Percentiles rank a stretch among this genome's conserved stretches.
These are phyloP conservation scores for Oenanthe javanica DNA, from an alignment of 140 eudicot genomes.

Conservation along the genomic window DNA sequence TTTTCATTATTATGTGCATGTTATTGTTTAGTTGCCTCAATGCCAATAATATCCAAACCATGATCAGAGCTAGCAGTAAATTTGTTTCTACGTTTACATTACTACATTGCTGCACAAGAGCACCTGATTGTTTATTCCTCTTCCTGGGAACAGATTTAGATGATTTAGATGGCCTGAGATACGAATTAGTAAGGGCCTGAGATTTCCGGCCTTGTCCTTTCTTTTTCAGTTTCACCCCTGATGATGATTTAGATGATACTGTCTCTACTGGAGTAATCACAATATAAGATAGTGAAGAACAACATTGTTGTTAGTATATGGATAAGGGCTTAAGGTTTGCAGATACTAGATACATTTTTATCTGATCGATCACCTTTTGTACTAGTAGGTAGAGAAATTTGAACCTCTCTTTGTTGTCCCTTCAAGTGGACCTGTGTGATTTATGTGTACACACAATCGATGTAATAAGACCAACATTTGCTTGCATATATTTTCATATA, in stretches of 20 bases:
- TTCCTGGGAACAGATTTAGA: conserved; percentile 1
- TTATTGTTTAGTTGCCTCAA: background rate
- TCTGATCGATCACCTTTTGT: background rate
- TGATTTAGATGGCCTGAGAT: too few relatives aligned
- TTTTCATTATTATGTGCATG: background rate
- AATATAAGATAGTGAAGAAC: background rate
- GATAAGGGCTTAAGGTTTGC: background rate
- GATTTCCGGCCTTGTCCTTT: background rate
- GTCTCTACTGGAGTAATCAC: background rate
- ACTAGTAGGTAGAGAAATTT: background rate
- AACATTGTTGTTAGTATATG: background rate
- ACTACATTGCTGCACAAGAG: background rate
- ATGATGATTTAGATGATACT: background rate
- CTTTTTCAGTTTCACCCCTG: background rate
- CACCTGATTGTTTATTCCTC: background rate
- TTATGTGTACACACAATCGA: background rate
- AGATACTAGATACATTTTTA: background rate
- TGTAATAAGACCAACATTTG: background rate
- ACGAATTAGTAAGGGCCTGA: background rate
- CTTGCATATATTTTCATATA: background rate
- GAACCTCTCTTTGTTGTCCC: background rate
- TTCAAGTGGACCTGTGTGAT: background rate
- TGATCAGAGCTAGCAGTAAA: background rate
- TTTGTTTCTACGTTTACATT: background rate
- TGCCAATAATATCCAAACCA: background rate